Conservation (phyloP, 2,329 filamentous ascomycete species). For the Phoma sp. region DNA sequence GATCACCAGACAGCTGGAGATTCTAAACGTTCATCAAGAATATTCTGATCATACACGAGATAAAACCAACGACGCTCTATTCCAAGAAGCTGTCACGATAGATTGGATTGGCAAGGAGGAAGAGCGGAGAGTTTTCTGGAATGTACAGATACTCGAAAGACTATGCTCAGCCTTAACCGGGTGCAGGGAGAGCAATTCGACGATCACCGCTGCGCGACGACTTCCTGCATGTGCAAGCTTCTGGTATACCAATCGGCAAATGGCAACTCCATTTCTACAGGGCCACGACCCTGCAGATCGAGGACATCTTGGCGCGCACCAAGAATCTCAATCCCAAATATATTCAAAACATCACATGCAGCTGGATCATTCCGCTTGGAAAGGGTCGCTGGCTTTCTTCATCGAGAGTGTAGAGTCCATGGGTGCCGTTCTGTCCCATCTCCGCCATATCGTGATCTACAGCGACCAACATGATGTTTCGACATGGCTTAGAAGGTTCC, state of each 20-base stretch:
- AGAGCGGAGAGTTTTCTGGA: background rate
- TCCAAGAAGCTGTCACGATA: background rate
- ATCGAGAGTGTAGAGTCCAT: background rate
- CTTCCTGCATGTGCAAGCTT: background rate
- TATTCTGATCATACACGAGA: background rate
- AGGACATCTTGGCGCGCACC: too few relatives aligned
- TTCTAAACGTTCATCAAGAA: background rate
- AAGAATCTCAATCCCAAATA: too few relatives aligned
- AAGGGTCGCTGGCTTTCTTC: background rate
- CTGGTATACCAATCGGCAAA: background rate
- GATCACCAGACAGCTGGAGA: background rate
- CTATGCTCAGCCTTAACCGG: background rate
- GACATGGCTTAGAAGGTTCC: background rate
- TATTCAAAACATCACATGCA: too few relatives aligned
- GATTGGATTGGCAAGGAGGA: background rate
- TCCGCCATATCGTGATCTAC: background rate
- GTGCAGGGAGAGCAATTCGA: background rate
- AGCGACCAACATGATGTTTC: background rate
- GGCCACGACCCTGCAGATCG: too few relatives aligned
- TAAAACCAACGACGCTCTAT: background rate
- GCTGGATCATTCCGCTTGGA: background rate
- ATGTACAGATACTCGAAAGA: background rate
- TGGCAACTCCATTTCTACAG: background rate
- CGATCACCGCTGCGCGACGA: too few relatives aligned
- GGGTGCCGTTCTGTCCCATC: background rate